A percentile compares a stretch with the other conserved stretches of the same genome.
Evolutionary conservation across 169 alveolate genomes (phyloP).

Genomic region (Theileria equi): DNA sequence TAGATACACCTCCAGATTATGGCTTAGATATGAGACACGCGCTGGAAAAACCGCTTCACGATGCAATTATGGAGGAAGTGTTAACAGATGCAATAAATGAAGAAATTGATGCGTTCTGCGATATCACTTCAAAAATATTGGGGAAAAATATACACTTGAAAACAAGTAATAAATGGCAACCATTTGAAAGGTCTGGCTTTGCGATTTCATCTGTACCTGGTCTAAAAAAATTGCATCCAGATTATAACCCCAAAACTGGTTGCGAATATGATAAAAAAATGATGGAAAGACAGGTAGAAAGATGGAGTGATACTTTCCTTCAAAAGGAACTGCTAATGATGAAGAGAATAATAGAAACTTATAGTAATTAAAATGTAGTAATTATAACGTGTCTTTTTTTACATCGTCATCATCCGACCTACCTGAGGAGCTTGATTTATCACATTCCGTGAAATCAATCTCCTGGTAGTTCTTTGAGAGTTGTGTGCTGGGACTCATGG

Average conservation of each 20-base stretch:
- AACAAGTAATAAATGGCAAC: conserved; percentile 14
- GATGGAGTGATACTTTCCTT: conserved; percentile 29
- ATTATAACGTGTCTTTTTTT: no score
- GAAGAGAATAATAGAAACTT: conserved; percentile 22
- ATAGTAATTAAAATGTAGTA: no score
- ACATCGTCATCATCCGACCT: no score
- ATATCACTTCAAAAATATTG: not conserved
- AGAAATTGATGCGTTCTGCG: conserved; percentile 28
- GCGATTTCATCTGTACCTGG: conserved; percentile 35
- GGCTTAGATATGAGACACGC: no score
- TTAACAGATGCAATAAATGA: conserved; percentile 43
- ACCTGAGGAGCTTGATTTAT: no score
- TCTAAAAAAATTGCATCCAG: conserved; percentile 34
- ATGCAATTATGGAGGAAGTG: conserved; percentile 24
- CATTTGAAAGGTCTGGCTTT: conserved; percentile 23
- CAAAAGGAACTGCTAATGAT: conserved; percentile 32
- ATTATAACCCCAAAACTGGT: conserved; percentile 30
- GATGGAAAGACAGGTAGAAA: conserved; percentile 1
- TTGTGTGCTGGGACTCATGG: no score
- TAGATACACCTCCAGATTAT: no score
- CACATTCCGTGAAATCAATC: no score
- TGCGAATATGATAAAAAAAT: conserved; percentile 30
- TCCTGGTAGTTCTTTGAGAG: no score
- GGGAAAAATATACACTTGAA: conserved; percentile 6
- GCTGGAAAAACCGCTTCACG: conserved; percentile 6